Base-by-base conservation (phyloP, 441 rosid genomes). In the Pelargonium citronellum region DNA sequence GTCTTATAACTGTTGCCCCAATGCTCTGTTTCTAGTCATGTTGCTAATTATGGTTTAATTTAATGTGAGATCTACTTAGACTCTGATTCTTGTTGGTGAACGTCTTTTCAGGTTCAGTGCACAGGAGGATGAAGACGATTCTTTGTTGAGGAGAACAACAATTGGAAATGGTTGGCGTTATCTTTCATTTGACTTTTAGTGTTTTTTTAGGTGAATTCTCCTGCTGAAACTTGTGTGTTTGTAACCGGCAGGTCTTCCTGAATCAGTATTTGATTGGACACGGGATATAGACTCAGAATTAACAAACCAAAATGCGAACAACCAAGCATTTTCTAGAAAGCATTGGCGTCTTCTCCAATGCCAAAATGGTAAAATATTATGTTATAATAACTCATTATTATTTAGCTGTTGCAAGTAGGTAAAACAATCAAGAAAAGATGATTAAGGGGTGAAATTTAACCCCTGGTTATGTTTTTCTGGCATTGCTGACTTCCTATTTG, bases 301-400 rank as follows among this genome's bases (percentile, higher is more conserved):
- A 64, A 81, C 94, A 41, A 87, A 83, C 82, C 89, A 92, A 69
- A 90, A 85, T 81, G 81, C 87, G 73, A 84, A 79, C 78, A 91
- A 84, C 83, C 98, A 92, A 86, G 96, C 97, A 74, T 95, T 95
- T 85, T 88, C 97, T 4, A 85, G 95, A 75, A 96, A 91, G 84
- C 92, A 91, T 76, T 96, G 99, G 99, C 97, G 98, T 71, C 98
- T 92, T 80, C 87, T 96, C 67, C 99, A 96, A 79, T 96, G 97
- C 83, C 98, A 91, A 87, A 96, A 96, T 81, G 99, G 99, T 96
- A 73, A 72, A 20, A 58, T 58, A 58, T 6, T 41, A 41, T 41
- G 78, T 71, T 19, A 67, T 10, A 15, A 39, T 53, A 71, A 68
- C 16, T 16, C 46, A 17, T 46, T 41, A 30, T 1, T 65, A 9